Conservation (phyloP, 768 basidiomycete genomes). For the Suillus subalutaceus region DNA sequence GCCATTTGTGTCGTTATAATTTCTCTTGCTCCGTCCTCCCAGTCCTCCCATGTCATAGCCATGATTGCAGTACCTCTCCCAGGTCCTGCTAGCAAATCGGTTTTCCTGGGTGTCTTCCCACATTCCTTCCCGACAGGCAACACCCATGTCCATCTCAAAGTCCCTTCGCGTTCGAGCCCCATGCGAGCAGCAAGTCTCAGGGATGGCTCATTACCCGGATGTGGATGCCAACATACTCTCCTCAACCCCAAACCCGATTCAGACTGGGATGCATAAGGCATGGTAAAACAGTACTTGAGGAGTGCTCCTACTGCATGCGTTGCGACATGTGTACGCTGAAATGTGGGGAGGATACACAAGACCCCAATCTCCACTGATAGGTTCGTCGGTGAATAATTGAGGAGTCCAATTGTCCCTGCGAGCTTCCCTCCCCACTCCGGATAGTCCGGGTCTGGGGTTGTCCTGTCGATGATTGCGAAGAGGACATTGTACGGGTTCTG, state of each 20-base stretch:
- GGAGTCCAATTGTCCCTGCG: constrained; percentile 45
- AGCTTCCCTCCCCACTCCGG: constrained; percentile 24
- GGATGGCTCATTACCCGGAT: constrained; percentile 36
- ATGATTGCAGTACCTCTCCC: constrained; percentile 54
- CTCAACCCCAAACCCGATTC: constrained; percentile 42
- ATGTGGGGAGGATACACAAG: constrained; percentile 39
- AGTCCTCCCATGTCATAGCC: constrained; percentile 62
- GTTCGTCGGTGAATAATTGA: constrained; percentile 31
- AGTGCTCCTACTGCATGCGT: constrained; percentile 37
- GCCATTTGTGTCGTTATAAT: background rate
- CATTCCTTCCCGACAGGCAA: constrained; percentile 32
- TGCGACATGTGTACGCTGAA: constrained; percentile 47
- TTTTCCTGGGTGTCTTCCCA: constrained; percentile 27
- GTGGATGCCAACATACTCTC: constrained; percentile 46
- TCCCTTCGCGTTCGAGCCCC: constrained; percentile 45
- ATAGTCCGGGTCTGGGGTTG: constrained; percentile 14
- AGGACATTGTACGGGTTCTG: constrained; percentile 25
- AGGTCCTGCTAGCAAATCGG: constrained; percentile 29
- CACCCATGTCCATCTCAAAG: constrained; percentile 39
- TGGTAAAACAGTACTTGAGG: constrained; percentile 25
- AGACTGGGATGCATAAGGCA: constrained; percentile 14
- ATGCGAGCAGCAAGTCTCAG: constrained; percentile 40
- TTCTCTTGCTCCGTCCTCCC: constrained; percentile 47
- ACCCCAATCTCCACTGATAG: constrained; percentile 41
- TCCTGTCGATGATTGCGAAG: constrained; percentile 39